These are phyloP conservation scores for Diaporthe sp. DNA, from an alignment of 2,329 filamentous ascomycete genomes.

Conservation along the genomic window DNA sequence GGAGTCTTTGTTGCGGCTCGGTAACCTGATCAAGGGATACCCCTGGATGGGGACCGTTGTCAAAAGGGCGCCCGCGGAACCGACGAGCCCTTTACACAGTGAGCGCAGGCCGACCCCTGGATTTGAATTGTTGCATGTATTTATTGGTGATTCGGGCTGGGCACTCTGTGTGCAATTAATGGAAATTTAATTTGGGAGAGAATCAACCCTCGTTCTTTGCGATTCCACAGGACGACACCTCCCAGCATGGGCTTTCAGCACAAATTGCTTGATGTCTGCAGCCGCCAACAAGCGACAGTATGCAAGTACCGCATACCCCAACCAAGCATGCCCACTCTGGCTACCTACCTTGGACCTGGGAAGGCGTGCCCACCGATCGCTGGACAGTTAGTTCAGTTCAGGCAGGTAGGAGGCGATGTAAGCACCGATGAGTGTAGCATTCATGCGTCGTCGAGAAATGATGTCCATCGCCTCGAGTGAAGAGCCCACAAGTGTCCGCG, in stretches of 20 bases:
- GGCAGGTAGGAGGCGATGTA: conserved; percentile 19
- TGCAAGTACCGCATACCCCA: background rate
- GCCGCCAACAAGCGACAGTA: background rate
- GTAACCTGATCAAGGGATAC: background rate
- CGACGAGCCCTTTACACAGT: background rate
- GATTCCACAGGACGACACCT: background rate
- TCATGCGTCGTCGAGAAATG: conserved; percentile 10
- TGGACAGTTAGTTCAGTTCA: background rate
- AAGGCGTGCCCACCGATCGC: background rate
- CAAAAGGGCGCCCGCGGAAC: conserved; percentile 14
- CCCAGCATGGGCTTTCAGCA: background rate
- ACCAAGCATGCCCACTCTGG: background rate
- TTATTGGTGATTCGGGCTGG: background rate
- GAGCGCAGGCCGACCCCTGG: background rate
- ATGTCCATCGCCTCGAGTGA: background rate
- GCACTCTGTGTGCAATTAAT: background rate
- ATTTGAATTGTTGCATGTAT: background rate
- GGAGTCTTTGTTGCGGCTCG: background rate
- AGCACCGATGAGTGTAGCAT: conserved; percentile 19
- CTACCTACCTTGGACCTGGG: no score
- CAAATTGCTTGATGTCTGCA: background rate
- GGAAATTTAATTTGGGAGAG: background rate
- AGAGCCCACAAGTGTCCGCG: conserved; percentile 3
- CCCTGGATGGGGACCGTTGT: background rate
- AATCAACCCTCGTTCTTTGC: background rate